These are phyloP conservation scores for Candolleomyces eurysporus DNA, from an alignment of 768 basidiomycete genomes.

Conservation along the genomic window DNA sequence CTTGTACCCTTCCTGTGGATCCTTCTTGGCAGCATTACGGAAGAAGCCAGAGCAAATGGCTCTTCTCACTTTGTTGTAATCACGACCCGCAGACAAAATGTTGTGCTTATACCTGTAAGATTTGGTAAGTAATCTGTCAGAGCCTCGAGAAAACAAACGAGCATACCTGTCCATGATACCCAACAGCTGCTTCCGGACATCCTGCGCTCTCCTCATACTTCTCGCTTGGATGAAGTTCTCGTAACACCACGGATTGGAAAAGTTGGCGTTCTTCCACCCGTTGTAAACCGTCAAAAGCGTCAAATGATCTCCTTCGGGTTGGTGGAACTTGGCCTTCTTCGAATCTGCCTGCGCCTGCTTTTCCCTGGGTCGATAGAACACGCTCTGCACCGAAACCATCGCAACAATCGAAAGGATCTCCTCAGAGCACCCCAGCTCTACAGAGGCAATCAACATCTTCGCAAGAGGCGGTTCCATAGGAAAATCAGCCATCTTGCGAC, in stretches of 20 bases:
- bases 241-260: constrained; percentile 98
- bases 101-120: constrained; percentile 90
- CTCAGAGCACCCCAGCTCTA: constrained; percentile 96
- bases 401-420: constrained; percentile 97
- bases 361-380: constrained; percentile 99
- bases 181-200: constrained; percentile 94
- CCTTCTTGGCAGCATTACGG: constrained; percentile 98
- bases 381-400: constrained; percentile 94
- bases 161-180: constrained; percentile 97
- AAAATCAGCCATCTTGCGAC: constrained; percentile 99
- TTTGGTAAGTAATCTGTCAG: background rate
- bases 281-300: constrained; percentile 95
- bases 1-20: constrained; percentile 97
- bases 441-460: constrained; percentile 98
- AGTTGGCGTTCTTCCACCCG: constrained; percentile 95
- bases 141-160: background rate
- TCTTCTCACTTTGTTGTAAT: constrained; percentile 90
- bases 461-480: constrained; percentile 96
- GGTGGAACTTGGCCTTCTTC: constrained; percentile 99
- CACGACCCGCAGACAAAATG: constrained; percentile 86
- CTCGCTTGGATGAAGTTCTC: constrained; percentile 99
- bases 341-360: constrained; percentile 99
- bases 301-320: constrained; percentile 96
- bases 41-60: constrained; percentile 98
- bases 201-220: constrained; percentile 95